phyloP scores from a whole-genome alignment of 2,329 filamentous ascomycete genomes.

The Penicillium sp. region DNA sequence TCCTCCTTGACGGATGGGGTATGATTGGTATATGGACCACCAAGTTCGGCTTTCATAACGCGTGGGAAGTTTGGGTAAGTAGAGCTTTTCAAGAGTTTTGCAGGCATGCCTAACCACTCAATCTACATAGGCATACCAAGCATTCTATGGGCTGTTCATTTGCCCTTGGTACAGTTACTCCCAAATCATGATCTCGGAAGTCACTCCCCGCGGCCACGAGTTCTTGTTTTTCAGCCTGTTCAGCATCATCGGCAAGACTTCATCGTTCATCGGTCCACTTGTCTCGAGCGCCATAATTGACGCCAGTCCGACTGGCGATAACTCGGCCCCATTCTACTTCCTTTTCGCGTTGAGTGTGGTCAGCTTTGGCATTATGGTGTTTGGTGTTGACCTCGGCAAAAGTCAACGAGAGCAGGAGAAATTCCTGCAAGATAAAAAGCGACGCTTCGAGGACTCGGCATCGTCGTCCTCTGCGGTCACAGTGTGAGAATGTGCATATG shows the following conservation, averaged over 20 bases:
- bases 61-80: slow-evolving; percentile 55
- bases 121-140: slow-evolving; percentile 42
- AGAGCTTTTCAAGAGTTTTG: background rate
- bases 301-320: slow-evolving; percentile 55
- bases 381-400: slow-evolving; percentile 63
- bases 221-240: slow-evolving; percentile 72
- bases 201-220: slow-evolving; percentile 68
- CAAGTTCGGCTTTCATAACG: slow-evolving; percentile 55
- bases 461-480: background rate
- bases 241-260: slow-evolving; percentile 69
- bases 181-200: slow-evolving; percentile 70
- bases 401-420: slow-evolving; percentile 60
- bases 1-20: slow-evolving; percentile 60
- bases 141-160: slow-evolving; percentile 66
- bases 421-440: slow-evolving; percentile 50
- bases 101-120: background rate
- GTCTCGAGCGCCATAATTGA: slow-evolving; percentile 72
- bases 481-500: background rate
- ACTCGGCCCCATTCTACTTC: slow-evolving; percentile 67
- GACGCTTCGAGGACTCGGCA: slow-evolving; percentile 8
- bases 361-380: slow-evolving; percentile 56
- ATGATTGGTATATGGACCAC: slow-evolving; percentile 61
- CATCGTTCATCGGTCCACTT: slow-evolving; percentile 67
- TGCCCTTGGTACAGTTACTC: slow-evolving; percentile 72
- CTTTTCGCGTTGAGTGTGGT: slow-evolving; percentile 60